Percentiles rank a stretch among this genome's conserved stretches.
Conservation (phyloP, 768 basidiomycete species). For the Rhodotorula babjevae region DNA sequence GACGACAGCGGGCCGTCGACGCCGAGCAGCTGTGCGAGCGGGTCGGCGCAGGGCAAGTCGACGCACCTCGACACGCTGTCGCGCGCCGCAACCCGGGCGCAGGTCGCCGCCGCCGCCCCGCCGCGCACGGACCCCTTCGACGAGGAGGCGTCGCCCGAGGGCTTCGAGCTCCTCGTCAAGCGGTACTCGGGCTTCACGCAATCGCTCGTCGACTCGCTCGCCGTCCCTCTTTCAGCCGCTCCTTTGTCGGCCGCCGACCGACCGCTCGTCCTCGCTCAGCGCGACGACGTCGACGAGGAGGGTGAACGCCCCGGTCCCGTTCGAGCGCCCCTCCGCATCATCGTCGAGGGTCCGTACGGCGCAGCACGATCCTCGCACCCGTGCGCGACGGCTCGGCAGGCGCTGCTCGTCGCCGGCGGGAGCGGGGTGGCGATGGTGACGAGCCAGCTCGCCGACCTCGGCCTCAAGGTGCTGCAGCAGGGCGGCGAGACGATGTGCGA, state of each 20-base stretch:
- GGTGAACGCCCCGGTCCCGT: too few relatives aligned
- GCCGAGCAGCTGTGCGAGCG: not conserved
- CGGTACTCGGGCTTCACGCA: conserved; percentile 12
- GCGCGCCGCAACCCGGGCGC: not conserved
- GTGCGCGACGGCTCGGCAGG: not conserved
- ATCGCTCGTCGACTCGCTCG: not conserved
- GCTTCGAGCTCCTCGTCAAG: conserved; percentile 19
- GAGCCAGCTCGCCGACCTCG: conserved; percentile 12
- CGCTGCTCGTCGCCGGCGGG: conserved; percentile 11
- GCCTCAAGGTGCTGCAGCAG: not conserved
- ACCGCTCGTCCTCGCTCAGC: not conserved
- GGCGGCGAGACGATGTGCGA: not conserved
- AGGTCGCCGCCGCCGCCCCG: too few relatives aligned
- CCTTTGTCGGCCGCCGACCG: not conserved
- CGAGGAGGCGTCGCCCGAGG: not conserved
- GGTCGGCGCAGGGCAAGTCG: not conserved
- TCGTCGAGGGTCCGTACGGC: conserved; percentile 13
- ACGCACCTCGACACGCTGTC: not conserved
- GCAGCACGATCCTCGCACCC: not conserved
- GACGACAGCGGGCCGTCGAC: not conserved
- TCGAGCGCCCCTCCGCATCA: not conserved
- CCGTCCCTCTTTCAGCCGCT: not conserved
- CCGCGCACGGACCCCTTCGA: not conserved
- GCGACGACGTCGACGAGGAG: not conserved
- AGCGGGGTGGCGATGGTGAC: conserved; percentile 2